Percentiles rank a stretch among this genome's conserved stretches.
These are phyloP conservation scores for Kondoa malvinella DNA, from an alignment of 768 basidiomycete genomes.

Conservation along the genomic window DNA sequence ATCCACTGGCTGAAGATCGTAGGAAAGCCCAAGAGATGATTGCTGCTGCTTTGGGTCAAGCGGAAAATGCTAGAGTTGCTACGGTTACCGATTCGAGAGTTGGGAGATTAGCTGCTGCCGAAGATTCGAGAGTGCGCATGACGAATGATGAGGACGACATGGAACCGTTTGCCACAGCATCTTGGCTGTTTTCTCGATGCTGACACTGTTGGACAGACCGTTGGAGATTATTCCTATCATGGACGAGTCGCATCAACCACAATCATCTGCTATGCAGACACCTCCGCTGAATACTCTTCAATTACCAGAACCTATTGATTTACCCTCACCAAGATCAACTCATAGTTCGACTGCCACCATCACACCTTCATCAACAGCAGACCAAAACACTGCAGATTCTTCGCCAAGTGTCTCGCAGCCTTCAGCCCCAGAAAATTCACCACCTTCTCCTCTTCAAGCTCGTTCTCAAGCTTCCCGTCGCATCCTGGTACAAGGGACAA, in stretches of 20 bases:
- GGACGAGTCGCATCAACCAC: not conserved
- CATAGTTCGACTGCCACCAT: too few relatives aligned
- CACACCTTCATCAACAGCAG: too few relatives aligned
- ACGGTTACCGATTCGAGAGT: not conserved
- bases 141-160: not conserved
- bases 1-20: not conserved
- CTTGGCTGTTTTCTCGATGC: not conserved
- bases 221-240: conserved; percentile 4
- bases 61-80: not conserved
- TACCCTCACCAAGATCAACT: not conserved
- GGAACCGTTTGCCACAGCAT: not conserved
- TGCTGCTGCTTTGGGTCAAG: not conserved
- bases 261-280: not conserved
- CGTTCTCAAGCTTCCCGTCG: too few relatives aligned
- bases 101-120: not conserved
- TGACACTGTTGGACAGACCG: not conserved
- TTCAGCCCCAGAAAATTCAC: too few relatives aligned
- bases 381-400: too few relatives aligned
- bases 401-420: too few relatives aligned
- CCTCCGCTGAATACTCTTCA: too few relatives aligned
- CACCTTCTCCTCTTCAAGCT: too few relatives aligned
- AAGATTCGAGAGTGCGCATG: not conserved
- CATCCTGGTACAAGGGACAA: conserved; percentile 5
- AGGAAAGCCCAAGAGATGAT: not conserved
- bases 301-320: not conserved